phyloP scores from a whole-genome alignment of 805 yeast species.

The Sugiyamaella lignohabitans region DNA sequence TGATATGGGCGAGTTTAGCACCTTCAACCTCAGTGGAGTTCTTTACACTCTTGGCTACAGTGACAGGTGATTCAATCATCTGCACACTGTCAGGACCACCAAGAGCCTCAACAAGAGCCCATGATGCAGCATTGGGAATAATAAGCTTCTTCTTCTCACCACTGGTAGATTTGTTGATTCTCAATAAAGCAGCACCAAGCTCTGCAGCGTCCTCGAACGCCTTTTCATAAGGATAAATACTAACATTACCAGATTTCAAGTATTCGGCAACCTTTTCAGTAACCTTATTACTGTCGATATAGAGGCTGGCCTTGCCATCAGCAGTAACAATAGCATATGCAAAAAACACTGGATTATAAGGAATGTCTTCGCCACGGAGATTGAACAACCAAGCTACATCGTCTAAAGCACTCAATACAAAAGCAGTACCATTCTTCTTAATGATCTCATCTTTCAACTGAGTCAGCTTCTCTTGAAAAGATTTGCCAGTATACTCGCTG shows the following conservation, averaged over 20 bases:
- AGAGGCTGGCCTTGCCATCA: slow-evolving; percentile 40
- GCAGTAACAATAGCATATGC: slow-evolving; percentile 51
- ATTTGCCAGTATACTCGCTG: slow-evolving; percentile 57
- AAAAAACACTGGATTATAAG: slow-evolving; percentile 81
- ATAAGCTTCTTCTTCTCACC: slow-evolving; percentile 33
- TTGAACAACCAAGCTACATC: slow-evolving; percentile 90
- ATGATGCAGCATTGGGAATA: slow-evolving; percentile 54
- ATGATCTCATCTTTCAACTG: slow-evolving; percentile 32
- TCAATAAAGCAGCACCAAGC: slow-evolving; percentile 15
- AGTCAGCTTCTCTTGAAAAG: slow-evolving; percentile 49
- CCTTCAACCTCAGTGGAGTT: slow-evolving; percentile 66
- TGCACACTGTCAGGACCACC: slow-evolving; percentile 36
- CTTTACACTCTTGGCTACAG: slow-evolving; percentile 66
- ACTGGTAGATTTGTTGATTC: slow-evolving; percentile 6
- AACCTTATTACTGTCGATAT: slow-evolving; percentile 45
- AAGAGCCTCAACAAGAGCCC: slow-evolving; percentile 58
- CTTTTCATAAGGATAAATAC: slow-evolving; percentile 45
- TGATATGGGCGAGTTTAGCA: slow-evolving; percentile 67
- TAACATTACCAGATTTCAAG: slow-evolving; percentile 41
- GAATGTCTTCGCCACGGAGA: slow-evolving; percentile 75
- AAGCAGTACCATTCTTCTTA: slow-evolving; percentile 34
- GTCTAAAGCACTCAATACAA: slow-evolving; percentile 69
- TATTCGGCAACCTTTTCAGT: slow-evolving; percentile 35
- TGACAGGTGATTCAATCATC: slow-evolving; percentile 53
- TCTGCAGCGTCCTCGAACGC: slow-evolving; percentile 51